Conservation (phyloP, 352 stramenopile genomes). For the Saprolegnia parasitica region DNA sequence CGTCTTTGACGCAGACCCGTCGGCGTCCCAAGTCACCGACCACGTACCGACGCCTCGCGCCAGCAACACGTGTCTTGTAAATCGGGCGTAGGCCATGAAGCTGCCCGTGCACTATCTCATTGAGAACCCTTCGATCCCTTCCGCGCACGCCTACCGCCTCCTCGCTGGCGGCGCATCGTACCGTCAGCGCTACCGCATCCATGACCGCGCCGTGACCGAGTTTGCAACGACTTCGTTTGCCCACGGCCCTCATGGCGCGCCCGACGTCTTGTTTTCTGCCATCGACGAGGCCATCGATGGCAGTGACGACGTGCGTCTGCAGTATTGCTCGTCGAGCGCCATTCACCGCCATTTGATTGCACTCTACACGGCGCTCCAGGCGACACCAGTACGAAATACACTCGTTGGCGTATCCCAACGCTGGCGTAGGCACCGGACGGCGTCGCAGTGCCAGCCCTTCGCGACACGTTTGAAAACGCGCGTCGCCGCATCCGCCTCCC, state of each 20-base stretch:
- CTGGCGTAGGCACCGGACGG: not conserved
- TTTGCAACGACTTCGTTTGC: not conserved
- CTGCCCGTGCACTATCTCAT: constrained; percentile 68
- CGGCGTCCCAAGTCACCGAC: constrained; percentile 48
- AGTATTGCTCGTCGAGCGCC: not conserved
- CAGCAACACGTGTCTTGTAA: no score
- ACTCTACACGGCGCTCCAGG: not conserved
- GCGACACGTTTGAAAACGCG: constrained; percentile 27
- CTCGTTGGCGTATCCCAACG: not conserved
- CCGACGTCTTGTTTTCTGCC: not conserved
- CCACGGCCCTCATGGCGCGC: not conserved
- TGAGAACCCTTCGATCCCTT: constrained; percentile 48
- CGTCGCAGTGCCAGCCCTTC: not conserved
- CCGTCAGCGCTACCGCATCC: constrained; percentile 61
- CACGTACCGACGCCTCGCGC: constrained; percentile 33
- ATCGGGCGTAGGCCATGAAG: constrained; percentile 45
- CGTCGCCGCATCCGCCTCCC: constrained; percentile 20
- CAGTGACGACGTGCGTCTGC: not conserved
- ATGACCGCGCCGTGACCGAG: constrained; percentile 27
- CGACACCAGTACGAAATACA: not conserved
- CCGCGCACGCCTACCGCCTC: constrained; percentile 46
- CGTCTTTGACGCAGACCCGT: constrained; percentile 62
- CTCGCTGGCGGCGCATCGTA: constrained; percentile 61
- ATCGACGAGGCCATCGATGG: not conserved
- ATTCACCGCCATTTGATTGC: constrained; percentile 1